These are phyloP conservation scores for Dothideomycetes sp. DNA, from an alignment of 2,329 filamentous ascomycete species.

Conservation along the genomic window DNA sequence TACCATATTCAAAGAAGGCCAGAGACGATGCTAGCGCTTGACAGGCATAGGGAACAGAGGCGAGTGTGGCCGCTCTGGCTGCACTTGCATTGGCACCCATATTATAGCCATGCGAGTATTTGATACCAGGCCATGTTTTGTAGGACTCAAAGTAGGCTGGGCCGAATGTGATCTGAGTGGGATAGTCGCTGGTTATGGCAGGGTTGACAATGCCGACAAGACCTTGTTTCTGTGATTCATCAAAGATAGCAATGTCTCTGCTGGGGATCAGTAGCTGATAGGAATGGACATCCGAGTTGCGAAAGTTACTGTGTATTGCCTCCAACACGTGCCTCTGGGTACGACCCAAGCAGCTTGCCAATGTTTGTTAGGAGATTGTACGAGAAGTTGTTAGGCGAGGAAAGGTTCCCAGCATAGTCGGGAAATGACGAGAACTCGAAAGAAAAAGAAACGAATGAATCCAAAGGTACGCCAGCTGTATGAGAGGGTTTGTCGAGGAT, in stretches of 20 bases:
- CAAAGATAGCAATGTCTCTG: conserved; percentile 52
- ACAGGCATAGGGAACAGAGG: conserved; percentile 49
- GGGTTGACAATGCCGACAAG: conserved; percentile 46
- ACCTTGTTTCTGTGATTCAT: conserved; percentile 42
- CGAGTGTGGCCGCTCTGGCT: conserved; percentile 44
- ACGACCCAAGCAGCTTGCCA: conserved; percentile 44
- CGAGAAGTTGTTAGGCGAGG: conserved; percentile 50
- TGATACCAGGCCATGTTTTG: conserved; percentile 44
- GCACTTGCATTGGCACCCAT: conserved; percentile 43
- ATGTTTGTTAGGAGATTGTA: conserved; percentile 52
- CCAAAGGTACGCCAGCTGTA: conserved; percentile 24
- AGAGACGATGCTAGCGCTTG: conserved; percentile 45
- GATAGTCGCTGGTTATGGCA: conserved; percentile 47
- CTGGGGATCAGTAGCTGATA: background rate
- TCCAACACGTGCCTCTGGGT: conserved; percentile 53
- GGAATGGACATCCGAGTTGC: background rate
- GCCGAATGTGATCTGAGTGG: conserved; percentile 51
- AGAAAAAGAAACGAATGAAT: conserved; percentile 44
- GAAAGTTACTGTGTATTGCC: conserved; percentile 52
- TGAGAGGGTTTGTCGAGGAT: too few relatives aligned
- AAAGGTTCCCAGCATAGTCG: conserved; percentile 46
- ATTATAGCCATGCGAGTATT: conserved; percentile 56
- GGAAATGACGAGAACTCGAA: conserved; percentile 46
- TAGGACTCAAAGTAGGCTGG: conserved; percentile 57
- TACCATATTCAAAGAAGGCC: conserved; percentile 54